Base-by-base conservation (phyloP, 306 rosid species). In the Castanea crenata region DNA sequence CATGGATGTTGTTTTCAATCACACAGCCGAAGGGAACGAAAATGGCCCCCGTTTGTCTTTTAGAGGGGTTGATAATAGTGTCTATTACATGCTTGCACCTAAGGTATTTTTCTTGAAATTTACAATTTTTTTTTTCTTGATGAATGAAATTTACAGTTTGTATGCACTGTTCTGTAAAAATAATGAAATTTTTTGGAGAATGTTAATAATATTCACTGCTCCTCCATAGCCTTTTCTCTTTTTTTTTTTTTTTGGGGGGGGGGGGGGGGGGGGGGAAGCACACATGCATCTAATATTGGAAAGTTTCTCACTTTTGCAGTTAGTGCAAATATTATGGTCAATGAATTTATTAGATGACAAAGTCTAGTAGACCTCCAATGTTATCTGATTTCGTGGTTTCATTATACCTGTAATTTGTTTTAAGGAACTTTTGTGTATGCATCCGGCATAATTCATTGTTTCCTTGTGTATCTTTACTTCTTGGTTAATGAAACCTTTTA, bases 11-110 rank as follows among this genome's bases (percentile, higher is more conserved):
- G 97, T 95, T 78, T 95, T 95, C 85, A 95, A 95, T 89, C 99
- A 95, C 85, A 95, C 99, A 73, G 99, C 99, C 44, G 99, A 95
- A 88, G 98, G 98, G 85, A 95, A 95, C 89, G 97, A 93, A 89
- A 88, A 91, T 70, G 96, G 99, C 77, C 99, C 98, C 10, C 73
- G 84, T 68, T 77, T 95, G 78, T 95, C 99, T 79, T 95, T 95
- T 81, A 91, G 98, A 88, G 99, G 98, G 34, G 86, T 91, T 71
- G 98, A 95, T 88, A 95, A 92, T 74, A 85, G 91, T 76, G 81
- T 84, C 79, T 92, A 89, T 87, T 95, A 95, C 85, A 95, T 95
- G 99, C 82, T 93, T 64, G 99, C 97, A 12, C 98, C 97, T 57
- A 93, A 89, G 99, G 99, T 95, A 89, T 74, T 65, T 76, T 73